Base-by-base conservation (phyloP, 768 basidiomycete species). In the Hericium alpestre region DNA sequence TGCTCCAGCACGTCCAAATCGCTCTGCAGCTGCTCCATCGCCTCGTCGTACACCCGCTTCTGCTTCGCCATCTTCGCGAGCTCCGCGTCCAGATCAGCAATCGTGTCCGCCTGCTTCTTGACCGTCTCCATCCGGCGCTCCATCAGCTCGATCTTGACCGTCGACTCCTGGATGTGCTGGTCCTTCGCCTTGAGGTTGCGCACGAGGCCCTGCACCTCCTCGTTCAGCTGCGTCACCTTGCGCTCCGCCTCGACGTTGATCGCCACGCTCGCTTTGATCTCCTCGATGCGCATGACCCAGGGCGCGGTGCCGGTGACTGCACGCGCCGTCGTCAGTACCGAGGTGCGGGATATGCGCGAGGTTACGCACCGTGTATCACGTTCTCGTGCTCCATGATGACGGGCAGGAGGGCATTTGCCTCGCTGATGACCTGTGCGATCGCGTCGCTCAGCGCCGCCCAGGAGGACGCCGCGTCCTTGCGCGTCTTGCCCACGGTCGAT, bases 111-210 rank as follows among this genome's bases (percentile, higher is more conserved):
- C 71, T 95, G 91, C 68, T 87, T 91, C 78, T 92, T 94, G 59
- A 84, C 86, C 1, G 84, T 80, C 67, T 98, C 94, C 77, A 93
- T 84, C 37, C 93, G 81, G 49, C 93, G 83, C 67, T 96, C 93
- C 82, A 98, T 89, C 13, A 94, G 78, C 68, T 97, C 92, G 56
- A 97, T 92, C 76, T 94, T 97, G 56, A 97, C 93, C 2, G 76
- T 74, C 4, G 84, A 76, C 66, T 98, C 96, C 69, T 97, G 93
- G 38, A 92, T 84, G 23, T 71, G 78, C 75, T 96, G 93, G 60
- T 98, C 96, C 72, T 90, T 84, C n/a, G 81, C 72, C 67, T 88
- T 89, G 66, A 97, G 77, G 52, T 79, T 89, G 32, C 93, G 85
- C 27, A 86, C 79, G 41, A 98, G 82, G 8, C 86, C 86, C 65